Evolutionary conservation across 148 eudicot genomes (phyloP), one percentile per base, ranked within the genome.

Genomic region (Arctostaphylos glauca): DNA sequence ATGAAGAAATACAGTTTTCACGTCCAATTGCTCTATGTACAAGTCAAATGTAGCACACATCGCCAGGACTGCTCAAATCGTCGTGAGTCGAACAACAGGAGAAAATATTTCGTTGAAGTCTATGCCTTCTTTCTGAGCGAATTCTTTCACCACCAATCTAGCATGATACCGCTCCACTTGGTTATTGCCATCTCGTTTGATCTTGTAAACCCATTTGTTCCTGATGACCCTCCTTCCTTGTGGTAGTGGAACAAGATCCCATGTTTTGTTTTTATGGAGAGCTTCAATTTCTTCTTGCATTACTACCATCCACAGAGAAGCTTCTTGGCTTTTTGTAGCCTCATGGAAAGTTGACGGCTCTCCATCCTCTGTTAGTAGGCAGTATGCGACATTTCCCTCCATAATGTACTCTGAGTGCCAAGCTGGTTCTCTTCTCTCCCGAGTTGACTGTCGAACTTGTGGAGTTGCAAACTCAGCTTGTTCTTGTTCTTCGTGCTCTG

Each of bases 281-380:
- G n/a, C n/a, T n/a, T n/a, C n/a, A n/a, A n/a, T n/a, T n/a, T n/a
- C n/a, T 68, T 68, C 74, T 10, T 68, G 47, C 47, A 68, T 68
- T 74, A 31, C 55, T 74, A 31, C 18, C 25, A 74, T 74, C 55
- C 56, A 74, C 55, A 74, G 25, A 74, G 78, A 74, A 2, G 18
- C 78, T 14, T 74, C 55, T 47, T 0, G 14, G 78, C 31, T 74
- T 0, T 9, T 48, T 14, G 2, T 74, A 48, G 82, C 43, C 10
- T 80, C 72, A 25, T 80, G 74, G 55, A 80, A 66, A 80, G 73
- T 80, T 80, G 74, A 80, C 9, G 84, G 78, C 84, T 82, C 84
- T 82, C 79, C 79, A 72, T 73, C 78, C 71, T 74, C 72, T 31
- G 79, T 82, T 82, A 74, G 21, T 44, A 82, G 84, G 56, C 71